Conservation (phyloP, 345 rosid species). For the Eucalyptus dawsonii region DNA sequence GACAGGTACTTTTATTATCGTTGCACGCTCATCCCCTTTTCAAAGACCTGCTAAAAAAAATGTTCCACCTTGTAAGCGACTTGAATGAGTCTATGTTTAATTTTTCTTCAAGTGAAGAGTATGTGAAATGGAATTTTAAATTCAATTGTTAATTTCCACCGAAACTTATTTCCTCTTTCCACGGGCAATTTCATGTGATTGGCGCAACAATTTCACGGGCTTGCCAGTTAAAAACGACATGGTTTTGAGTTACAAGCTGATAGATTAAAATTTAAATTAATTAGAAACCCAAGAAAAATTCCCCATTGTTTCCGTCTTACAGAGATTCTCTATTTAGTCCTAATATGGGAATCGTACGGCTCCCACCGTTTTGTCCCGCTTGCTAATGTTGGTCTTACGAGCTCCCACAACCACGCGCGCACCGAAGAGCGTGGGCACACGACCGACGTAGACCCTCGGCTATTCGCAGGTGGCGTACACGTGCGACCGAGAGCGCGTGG, state of each 20-base stretch:
- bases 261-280: background rate
- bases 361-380: background rate
- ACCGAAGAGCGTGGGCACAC: background rate
- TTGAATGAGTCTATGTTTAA: background rate
- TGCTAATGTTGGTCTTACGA: background rate
- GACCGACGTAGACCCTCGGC: fast-evolving
- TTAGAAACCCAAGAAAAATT: background rate
- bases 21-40: background rate
- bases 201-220: background rate
- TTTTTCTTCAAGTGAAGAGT: background rate
- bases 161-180: background rate
- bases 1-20: background rate
- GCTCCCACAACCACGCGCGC: background rate
- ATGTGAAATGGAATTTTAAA: background rate
- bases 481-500: background rate
- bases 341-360: background rate
- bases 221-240: background rate
- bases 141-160: background rate
- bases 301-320: background rate
- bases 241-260: background rate
- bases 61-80: too few species aligned
- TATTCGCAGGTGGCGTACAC: background rate
- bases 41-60: background rate
- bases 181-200: background rate
- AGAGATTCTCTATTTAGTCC: background rate